Evolutionary conservation across 2,329 filamentous ascomycete genomes (phyloP).

Genomic region (Coniochaeta sp.): DNA sequence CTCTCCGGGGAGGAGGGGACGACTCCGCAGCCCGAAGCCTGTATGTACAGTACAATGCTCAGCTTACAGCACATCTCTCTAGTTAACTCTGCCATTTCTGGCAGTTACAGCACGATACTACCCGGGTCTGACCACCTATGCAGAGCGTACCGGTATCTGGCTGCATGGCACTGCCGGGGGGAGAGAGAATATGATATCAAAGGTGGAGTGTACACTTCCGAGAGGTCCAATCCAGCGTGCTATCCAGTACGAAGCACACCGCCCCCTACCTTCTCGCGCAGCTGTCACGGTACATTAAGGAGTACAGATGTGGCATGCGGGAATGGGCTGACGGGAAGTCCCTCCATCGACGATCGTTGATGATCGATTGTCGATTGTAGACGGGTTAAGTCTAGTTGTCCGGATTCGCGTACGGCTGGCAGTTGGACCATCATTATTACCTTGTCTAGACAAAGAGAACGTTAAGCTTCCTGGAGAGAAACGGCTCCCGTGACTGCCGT

Average conservation of each 20-base stretch:
- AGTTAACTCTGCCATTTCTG: not conserved
- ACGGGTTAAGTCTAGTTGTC: not conserved
- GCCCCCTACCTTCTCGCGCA: not conserved
- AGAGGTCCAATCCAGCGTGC: not conserved
- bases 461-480: not conserved
- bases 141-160: not conserved
- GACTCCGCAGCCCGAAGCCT: not conserved
- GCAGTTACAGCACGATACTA: not conserved
- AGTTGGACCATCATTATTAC: not conserved
- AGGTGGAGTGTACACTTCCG: not conserved
- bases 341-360: not conserved
- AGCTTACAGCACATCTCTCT: not conserved
- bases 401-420: not conserved
- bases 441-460: not conserved
- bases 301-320: not conserved
- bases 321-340: constrained; percentile 1
- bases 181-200: not conserved
- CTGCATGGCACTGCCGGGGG: not conserved
- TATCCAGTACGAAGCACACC: not conserved
- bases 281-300: not conserved
- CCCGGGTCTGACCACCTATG: not conserved
- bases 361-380: not conserved
- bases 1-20: not conserved
- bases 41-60: not conserved
- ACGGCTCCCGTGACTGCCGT: not conserved